phyloP scores from a whole-genome alignment of 805 yeast genomes.

The Kazachstania africana region DNA sequence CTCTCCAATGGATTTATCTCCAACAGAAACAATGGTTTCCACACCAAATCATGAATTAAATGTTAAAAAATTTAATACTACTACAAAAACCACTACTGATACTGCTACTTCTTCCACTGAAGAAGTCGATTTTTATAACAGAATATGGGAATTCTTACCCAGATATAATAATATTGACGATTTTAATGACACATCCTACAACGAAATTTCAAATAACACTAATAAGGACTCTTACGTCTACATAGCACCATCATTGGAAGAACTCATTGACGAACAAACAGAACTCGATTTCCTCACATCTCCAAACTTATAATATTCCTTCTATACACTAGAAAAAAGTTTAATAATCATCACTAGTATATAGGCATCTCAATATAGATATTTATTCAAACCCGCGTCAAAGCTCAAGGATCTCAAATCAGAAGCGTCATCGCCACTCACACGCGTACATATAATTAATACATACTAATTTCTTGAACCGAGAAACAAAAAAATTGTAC shows the following conservation, averaged over 20 bases:
- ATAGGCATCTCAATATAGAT: no score
- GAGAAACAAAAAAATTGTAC: no score
- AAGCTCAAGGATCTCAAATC: no score
- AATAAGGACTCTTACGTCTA: conserved; percentile 8
- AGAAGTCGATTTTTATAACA: conserved; percentile 3
- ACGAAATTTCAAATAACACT: background rate
- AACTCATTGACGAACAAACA: conserved; percentile 25
- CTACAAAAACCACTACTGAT: background rate
- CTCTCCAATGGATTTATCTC: conserved; percentile 4
- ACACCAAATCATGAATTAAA: conserved; percentile 4
- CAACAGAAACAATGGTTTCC: conserved; percentile 4
- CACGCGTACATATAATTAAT: no score
- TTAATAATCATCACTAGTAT: no score
- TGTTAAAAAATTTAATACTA: no score
- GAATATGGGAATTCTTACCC: conserved; percentile 8
- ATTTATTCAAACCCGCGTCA: no score
- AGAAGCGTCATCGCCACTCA: no score
- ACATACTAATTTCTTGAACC: no score
- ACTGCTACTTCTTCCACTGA: background rate
- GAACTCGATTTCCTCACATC: no score
- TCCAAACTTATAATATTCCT: no score
- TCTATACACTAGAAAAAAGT: no score
- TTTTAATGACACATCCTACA: background rate
- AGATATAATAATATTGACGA: conserved; percentile 4
- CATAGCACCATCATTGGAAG: conserved; percentile 25